These are phyloP conservation scores for Pugionium cornutum DNA, from an alignment of 345 rosid species.

Conservation along the genomic window DNA sequence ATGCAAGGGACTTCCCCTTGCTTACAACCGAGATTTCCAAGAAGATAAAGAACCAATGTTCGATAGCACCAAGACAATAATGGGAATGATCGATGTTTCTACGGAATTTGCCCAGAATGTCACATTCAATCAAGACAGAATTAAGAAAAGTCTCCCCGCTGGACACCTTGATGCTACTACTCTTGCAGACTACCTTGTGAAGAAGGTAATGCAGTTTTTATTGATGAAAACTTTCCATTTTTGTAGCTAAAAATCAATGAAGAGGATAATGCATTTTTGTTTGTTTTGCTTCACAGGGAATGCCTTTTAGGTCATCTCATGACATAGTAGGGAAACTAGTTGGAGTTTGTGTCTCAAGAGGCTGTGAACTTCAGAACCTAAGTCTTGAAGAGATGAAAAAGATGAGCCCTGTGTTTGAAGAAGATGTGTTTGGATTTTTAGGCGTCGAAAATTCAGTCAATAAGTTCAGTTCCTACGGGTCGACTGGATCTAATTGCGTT, in stretches of 20 bases:
- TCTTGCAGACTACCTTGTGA: conserved; percentile 91
- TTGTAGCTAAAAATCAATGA: not conserved
- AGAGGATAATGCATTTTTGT: not conserved
- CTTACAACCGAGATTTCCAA: conserved; percentile 95
- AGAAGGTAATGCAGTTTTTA: conserved; percentile 51
- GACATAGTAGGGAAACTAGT: conserved; percentile 89
- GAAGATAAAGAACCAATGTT: conserved; percentile 96
- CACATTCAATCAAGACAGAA: conserved; percentile 63
- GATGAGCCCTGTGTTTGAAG: conserved; percentile 62
- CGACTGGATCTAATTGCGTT: conserved; percentile 69
- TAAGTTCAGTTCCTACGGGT: conserved; percentile 78
- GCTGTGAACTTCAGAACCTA: conserved; percentile 74
- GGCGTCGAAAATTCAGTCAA: conserved; percentile 79
- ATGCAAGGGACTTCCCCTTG: conserved; percentile 98
- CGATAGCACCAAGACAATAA: conserved; percentile 78
- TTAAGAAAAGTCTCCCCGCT: conserved; percentile 75
- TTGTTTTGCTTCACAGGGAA: conserved; percentile 51
- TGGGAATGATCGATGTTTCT: conserved; percentile 92
- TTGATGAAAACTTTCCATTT: not conserved
- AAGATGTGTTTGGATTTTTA: conserved; percentile 70
- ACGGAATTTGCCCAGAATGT: conserved; percentile 90
- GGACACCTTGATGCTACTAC: conserved; percentile 97
- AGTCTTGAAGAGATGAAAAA: conserved; percentile 67
- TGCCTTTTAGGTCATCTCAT: conserved; percentile 93
- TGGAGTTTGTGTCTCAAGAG: conserved; percentile 68